Evolutionary conservation across 2,329 filamentous ascomycete genomes (phyloP), one percentile per base, ranked within the genome.

Genomic region (Verticillium longisporum): DNA sequence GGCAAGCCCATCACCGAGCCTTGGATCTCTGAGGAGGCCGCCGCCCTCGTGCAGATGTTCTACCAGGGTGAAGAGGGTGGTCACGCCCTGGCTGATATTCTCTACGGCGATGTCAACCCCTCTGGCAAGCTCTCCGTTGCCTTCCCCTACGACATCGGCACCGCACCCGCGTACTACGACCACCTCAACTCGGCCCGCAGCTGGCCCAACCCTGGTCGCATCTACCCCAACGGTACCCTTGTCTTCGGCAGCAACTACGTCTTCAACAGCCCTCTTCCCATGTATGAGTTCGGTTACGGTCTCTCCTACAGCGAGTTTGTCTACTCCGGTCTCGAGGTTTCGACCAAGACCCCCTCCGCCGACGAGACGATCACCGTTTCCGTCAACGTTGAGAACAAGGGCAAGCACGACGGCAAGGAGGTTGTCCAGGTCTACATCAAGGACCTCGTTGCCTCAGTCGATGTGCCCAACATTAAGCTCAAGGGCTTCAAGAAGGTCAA

Each of bases 1-100:
- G 89, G 89, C 55, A 92, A 91, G 69, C 89, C 89, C 3, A 76
- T 92, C 61, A 89, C 88, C 0, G 88, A 91, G 71, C 80, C 86
- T 4, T 91, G 88, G 89, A 88, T 91, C 69, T 86, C 85, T 0
- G 78, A 83, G 36, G 79, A 80, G 32, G 86, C 88, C 0, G 78
- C 85, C 0, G 88, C 87, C 0, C 79, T 92, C 0, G 76, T 91
- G 0, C 88, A 91, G 69, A 88, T 91, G 71, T 91, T 91, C 74
- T 92, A 91, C 67, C 87, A 87, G 6, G 87, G 85, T 0, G 87
- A 90, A 67, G 78, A 90, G 74, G 87, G 87, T 31, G 87, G 88
- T 0, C 76, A 86, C 62, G 87, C 87, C 1, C 78, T 90, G 1
- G 87, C 88, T 0, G 85, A 89, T 63, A 77, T 90, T 34, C 77